These are phyloP conservation scores for Phytophthora kernoviae DNA, from an alignment of 352 stramenopile species.

Conservation along the genomic window DNA sequence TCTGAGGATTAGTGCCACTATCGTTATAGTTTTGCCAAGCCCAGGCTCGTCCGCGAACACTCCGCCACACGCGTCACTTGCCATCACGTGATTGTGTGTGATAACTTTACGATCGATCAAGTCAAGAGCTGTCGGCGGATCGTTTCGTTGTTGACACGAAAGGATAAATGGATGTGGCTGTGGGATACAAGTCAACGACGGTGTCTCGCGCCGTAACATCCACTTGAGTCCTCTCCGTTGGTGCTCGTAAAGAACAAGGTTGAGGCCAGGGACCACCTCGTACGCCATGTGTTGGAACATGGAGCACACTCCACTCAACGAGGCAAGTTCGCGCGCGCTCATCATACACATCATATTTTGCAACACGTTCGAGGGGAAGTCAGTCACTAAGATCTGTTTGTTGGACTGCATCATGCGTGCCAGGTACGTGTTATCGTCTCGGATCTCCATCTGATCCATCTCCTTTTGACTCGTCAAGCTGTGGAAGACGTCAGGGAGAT, in stretches of 20 bases:
- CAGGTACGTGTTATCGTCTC: constrained; percentile 67
- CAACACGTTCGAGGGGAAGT: constrained; percentile 63
- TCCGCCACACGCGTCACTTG: constrained; percentile 62
- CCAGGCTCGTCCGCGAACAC: constrained; percentile 87
- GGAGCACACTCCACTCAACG: constrained; percentile 65
- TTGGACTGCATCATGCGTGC: constrained; percentile 43
- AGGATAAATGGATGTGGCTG: constrained; percentile 60
- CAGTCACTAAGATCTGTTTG: constrained; percentile 56
- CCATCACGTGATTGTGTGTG: constrained; percentile 18
- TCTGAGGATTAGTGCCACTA: constrained; percentile 78
- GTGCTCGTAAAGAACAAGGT: constrained; percentile 76
- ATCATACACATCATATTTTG: constrained; percentile 67
- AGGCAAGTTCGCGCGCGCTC: constrained; percentile 60
- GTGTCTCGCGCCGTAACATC: constrained; percentile 76
- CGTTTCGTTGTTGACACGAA: constrained; percentile 14
- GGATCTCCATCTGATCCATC: constrained; percentile 70
- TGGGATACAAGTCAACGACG: constrained; percentile 32
- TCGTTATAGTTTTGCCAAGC: constrained; percentile 88
- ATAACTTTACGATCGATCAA: constrained; percentile 59
- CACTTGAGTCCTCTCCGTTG: constrained; percentile 79
- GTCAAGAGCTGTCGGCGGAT: constrained; percentile 42
- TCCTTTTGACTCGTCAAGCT: constrained; percentile 64
- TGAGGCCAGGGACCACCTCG: constrained; percentile 79
- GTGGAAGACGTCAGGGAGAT: constrained; percentile 73
- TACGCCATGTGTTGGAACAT: constrained; percentile 85